phyloP scores from a whole-genome alignment of 495 filamentous ascomycete genomes.

The Friedmanniomyces simplex region DNA sequence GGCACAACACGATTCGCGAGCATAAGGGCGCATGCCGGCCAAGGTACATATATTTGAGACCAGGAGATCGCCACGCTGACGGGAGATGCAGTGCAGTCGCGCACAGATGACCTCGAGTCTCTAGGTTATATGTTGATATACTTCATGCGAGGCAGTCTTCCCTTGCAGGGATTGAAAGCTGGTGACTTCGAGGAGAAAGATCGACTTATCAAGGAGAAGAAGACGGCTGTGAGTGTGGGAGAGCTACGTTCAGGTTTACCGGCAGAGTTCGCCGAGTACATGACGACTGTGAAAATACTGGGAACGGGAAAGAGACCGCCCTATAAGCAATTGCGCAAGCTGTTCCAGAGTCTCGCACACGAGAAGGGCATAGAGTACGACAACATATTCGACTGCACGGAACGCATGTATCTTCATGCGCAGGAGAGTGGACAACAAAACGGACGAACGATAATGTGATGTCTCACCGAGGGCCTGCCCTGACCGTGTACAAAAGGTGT shows the following conservation, averaged over 20 bases:
- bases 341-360: constrained; percentile 19
- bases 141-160: constrained; percentile 33
- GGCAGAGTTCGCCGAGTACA: constrained; percentile 17
- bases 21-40: constrained; percentile 12
- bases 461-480: no score
- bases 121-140: constrained; percentile 35
- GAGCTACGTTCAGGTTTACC: constrained; percentile 16
- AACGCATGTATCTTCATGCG: constrained; percentile 11
- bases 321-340: constrained; percentile 14
- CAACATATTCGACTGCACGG: constrained; percentile 26
- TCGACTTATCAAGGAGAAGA: constrained; percentile 16
- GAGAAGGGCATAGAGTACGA: constrained; percentile 13
- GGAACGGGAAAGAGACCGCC: constrained; percentile 4
- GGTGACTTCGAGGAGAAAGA: constrained; percentile 10
- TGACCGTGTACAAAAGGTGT: no score
- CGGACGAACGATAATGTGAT: no score
- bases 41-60: not conserved
- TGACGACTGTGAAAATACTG: constrained; percentile 17
- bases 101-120: constrained; percentile 34
- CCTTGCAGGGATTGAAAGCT: constrained; percentile 28
- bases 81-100: constrained; percentile 32
- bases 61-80: constrained; percentile 20
- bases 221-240: constrained; percentile 2
- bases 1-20: not conserved
- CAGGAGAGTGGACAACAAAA: no score